phyloP scores from a whole-genome alignment of 345 rosid genomes.

The Garcia nutans region DNA sequence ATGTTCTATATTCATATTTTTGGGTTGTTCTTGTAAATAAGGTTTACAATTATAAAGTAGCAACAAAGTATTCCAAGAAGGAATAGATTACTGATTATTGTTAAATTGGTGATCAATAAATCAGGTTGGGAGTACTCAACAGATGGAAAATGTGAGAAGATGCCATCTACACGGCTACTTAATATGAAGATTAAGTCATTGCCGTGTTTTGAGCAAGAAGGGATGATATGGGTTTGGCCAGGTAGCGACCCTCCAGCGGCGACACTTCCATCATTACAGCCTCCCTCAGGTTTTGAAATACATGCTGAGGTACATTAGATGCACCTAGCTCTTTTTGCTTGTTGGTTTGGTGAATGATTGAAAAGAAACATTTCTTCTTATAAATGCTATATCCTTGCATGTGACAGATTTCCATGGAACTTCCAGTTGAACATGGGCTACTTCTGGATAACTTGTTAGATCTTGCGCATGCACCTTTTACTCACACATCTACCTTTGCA shows the following conservation, averaged over 20 bases:
- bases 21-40: background rate
- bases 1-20: constrained; percentile 2
- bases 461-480: constrained; percentile 97
- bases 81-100: constrained; percentile 14
- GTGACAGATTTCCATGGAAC: constrained; percentile 89
- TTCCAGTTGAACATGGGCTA: constrained; percentile 96
- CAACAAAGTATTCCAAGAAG: background rate
- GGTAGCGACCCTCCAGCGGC: constrained; percentile 79
- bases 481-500: constrained; percentile 96
- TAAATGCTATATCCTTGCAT: constrained; percentile 1
- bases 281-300: constrained; percentile 84
- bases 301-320: constrained; percentile 79
- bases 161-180: constrained; percentile 81
- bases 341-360: background rate
- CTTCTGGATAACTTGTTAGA: constrained; percentile 94
- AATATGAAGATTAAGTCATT: constrained; percentile 71
- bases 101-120: constrained; percentile 11
- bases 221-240: constrained; percentile 99
- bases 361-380: constrained; percentile 12
- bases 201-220: constrained; percentile 91
- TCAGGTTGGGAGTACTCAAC: constrained; percentile 98
- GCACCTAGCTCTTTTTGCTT: background rate
- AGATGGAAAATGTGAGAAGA: constrained; percentile 89
- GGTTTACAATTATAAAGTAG: background rate
- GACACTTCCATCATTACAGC: constrained; percentile 66